Evolutionary conservation across 345 rosid species (phyloP).

Genomic region (Arabidopsis arenosa): DNA sequence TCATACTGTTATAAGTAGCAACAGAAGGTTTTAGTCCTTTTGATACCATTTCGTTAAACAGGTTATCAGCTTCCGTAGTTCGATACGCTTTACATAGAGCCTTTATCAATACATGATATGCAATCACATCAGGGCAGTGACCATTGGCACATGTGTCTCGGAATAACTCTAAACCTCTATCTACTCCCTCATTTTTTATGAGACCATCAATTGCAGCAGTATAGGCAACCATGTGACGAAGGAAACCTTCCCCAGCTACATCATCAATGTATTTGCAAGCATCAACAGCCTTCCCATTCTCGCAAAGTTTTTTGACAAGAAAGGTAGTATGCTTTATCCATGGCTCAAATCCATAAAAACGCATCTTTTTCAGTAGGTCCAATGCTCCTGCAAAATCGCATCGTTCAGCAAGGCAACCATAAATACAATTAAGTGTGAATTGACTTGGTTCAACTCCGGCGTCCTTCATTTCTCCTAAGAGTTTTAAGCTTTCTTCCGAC

Average conservation of each 20-base stretch:
- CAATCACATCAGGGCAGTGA: conserved; percentile 77
- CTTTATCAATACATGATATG: conserved; percentile 72
- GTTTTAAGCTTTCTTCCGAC: conserved; percentile 62
- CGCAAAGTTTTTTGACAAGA: conserved; percentile 66
- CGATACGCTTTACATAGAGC: conserved; percentile 71
- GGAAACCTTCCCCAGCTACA: conserved; percentile 77
- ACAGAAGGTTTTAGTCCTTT: conserved; percentile 78
- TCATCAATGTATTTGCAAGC: conserved; percentile 68
- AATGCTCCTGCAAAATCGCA: conserved; percentile 65
- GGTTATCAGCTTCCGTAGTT: conserved; percentile 62
- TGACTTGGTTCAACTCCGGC: conserved; percentile 66
- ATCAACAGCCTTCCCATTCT: conserved; percentile 58
- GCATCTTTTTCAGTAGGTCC: conserved; percentile 68
- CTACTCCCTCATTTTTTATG: conserved; percentile 57
- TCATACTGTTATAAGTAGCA: conserved; percentile 72
- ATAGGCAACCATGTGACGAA: conserved; percentile 71
- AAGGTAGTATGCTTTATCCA: conserved; percentile 78
- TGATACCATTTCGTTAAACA: conserved; percentile 67
- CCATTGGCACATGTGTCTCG: conserved; percentile 59
- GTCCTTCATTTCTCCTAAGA: conserved; percentile 66
- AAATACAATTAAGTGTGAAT: conserved; percentile 70
- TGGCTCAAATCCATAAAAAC: conserved; percentile 72
- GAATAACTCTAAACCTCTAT: conserved; percentile 73
- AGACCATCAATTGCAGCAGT: conserved; percentile 80
- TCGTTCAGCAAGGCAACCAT: conserved; percentile 72